Base-by-base conservation (phyloP, 495 filamentous ascomycete species). In the Neurospora tetraspora region DNA sequence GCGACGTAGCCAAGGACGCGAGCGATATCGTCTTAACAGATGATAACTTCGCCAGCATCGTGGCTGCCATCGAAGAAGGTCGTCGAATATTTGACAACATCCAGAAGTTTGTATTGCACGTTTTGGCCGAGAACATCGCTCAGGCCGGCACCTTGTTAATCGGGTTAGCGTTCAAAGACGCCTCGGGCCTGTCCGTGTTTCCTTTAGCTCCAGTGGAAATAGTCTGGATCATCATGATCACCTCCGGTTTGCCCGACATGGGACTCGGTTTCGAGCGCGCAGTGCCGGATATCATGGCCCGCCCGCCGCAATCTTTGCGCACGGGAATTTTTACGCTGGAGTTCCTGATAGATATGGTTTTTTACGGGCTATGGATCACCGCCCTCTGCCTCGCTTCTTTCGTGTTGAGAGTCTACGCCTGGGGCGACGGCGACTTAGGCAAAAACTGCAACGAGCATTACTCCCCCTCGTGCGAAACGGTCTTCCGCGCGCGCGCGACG, bases 1-100 rank as follows among this genome's bases (percentile, higher is more conserved):
- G 91, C 20, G 94, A 97, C 75, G 94, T 97, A 3, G 94, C 94
- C 20, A 96, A 94, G 77, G 92, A 92, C 38, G 93, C 93, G 0
- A 89, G 92, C 0, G 93, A 94, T 76, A 94, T 96, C 77, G 92
- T 96, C 3, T 82, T 96, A 5, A 93, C 93, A 2, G 92, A 96
- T 79, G 94, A 96, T 78, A 95, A 97, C 79, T 94, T 94, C 75
- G 90, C 91, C 3, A 89, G 86, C 12, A 93, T 93, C 76, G 90
- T 93, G 0, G 89, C 88, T 23, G 91, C 90, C 11, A 88, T 93
- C 42, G 87, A 90, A 70, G 91, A 94, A 77, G 91, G 91, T 5
- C 82, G 91, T n/a, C 82, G 90, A 43, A 87, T 94, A 73, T 94
- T 93, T 74, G 91, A 92, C 77, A 94, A 94, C 75, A 92, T 94